Base-by-base conservation (phyloP, 441 rosid species). In the Erysimum cheiri region DNA sequence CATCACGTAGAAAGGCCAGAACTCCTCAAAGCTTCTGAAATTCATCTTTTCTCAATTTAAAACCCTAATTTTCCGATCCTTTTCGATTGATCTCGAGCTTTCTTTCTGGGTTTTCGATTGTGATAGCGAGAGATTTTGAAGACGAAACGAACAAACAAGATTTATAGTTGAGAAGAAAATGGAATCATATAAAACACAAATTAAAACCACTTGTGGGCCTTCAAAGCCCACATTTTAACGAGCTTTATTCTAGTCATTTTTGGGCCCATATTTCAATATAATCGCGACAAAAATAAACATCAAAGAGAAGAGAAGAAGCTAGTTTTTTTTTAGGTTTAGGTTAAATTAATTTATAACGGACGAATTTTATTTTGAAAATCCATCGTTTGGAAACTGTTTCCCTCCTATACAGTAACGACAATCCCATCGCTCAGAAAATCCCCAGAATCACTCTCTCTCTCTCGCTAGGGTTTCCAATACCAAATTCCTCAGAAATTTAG, bases 21-120 rank as follows among this genome's bases (percentile, higher is more conserved):
- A 95, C 72, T 95, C 99, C 13, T 95, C 99, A 67, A 90, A 78
- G 83, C 84, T 92, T 83, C 96, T 85, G 85, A 95, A 95, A 78
- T 90, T 92, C 99, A 95, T 92, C 50, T 55, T 8, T 80, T 61
- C 61, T 12, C 12, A 17, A 19, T 1, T 3, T 33, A 12, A 70
- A 48, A 2, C 46, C 39, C 59, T 46, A 8, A 6, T 17, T 33
- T 24, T 9, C 19, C 49, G 76, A 46, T 46, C 8, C 24, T 22
- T 22, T 22, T 22, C 24, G 24, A 53, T 65, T 36, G 43, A 49
- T 47, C 71, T 46, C 39, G 44, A 64, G 57, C 41, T 63, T 22
- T 61, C 29, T 3, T 37, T 26, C 37, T 41, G 35, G 14, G 28
- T 54, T 35, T 37, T 37, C 35, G 67, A 14, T 39, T 40, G 19